A percentile compares a stretch with the other conserved stretches of the same genome.
Conservation (phyloP, 306 rosid genomes). For the Quercus mongolica region DNA sequence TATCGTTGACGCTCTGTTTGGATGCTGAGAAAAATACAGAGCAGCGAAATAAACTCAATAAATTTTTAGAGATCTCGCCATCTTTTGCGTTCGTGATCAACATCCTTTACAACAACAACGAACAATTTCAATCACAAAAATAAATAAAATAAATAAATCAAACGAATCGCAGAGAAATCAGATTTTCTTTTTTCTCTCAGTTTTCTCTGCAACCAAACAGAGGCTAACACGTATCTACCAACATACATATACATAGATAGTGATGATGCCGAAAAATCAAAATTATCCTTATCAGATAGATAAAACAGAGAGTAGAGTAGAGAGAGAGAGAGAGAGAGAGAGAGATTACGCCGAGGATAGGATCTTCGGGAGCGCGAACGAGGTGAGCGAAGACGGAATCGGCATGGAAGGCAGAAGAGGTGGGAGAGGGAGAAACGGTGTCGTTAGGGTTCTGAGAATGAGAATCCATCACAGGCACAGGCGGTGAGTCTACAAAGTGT, state of each 20-base stretch:
- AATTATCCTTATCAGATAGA: too few species aligned
- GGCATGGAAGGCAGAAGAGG: constrained; percentile 34
- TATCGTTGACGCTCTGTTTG: neutral
- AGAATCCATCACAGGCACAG: constrained; percentile 34
- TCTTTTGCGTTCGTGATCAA: neutral
- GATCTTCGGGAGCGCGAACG: constrained; percentile 94
- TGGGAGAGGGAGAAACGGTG: constrained; percentile 52
- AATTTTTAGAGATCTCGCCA: neutral
- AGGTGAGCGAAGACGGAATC: constrained; percentile 78
- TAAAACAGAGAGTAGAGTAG: too few species aligned
- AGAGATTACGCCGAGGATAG: constrained; percentile 80
- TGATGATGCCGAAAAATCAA: too few species aligned
- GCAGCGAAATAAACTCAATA: neutral
- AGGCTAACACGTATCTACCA: too few species aligned
- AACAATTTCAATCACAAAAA: neutral
- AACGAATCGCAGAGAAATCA: neutral
- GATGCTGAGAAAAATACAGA: neutral
- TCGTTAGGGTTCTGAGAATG: constrained; percentile 13
- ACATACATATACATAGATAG: too few species aligned
- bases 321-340: neutral
- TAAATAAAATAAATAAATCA: neutral
- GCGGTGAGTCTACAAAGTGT: constrained; percentile 34
- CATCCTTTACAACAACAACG: neutral
- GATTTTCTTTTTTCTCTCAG: neutral
- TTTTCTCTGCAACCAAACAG: neutral